phyloP scores from a whole-genome alignment of 148 eudicot genomes.

The Polygonum aviculare region DNA sequence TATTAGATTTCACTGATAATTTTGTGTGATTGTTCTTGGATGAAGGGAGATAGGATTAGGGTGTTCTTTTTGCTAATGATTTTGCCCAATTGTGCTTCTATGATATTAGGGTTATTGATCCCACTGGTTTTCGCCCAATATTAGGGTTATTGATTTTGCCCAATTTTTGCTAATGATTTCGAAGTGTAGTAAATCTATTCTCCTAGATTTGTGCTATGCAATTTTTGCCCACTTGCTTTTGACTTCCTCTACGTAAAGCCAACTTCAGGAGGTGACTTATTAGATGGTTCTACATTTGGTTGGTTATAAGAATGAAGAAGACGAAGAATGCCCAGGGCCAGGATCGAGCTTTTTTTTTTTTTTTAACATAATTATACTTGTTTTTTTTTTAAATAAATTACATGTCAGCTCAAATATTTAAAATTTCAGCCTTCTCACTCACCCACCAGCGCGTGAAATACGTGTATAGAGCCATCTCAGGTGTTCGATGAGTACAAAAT shows the following conservation, averaged over 20 bases:
- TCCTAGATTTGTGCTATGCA: background rate
- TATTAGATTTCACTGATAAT: background rate
- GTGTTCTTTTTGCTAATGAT: background rate
- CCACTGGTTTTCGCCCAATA: background rate
- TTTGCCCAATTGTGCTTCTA: background rate
- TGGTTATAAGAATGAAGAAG: background rate
- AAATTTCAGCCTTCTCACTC: too few species aligned
- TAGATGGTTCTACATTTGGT: background rate
- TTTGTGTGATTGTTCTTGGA: background rate
- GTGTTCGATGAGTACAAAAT: too few species aligned
- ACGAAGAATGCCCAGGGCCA: too few species aligned
- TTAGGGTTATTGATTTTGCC: too few species aligned
- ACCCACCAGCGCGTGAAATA: too few species aligned
- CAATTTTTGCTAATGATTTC: background rate
- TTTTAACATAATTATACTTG: too few species aligned
- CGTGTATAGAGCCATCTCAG: too few species aligned
- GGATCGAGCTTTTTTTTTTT: too few species aligned
- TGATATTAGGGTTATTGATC: background rate
- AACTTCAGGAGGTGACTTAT: background rate
- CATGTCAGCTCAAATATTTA: too few species aligned
- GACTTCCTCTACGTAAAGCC: conserved; percentile 2
- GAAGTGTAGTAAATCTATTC: background rate
- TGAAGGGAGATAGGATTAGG: background rate
- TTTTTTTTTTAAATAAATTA: too few species aligned
- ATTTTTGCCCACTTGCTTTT: background rate